These are phyloP conservation scores for Solanum commersonii DNA, from an alignment of 257 asterid species.

Conservation along the genomic window DNA sequence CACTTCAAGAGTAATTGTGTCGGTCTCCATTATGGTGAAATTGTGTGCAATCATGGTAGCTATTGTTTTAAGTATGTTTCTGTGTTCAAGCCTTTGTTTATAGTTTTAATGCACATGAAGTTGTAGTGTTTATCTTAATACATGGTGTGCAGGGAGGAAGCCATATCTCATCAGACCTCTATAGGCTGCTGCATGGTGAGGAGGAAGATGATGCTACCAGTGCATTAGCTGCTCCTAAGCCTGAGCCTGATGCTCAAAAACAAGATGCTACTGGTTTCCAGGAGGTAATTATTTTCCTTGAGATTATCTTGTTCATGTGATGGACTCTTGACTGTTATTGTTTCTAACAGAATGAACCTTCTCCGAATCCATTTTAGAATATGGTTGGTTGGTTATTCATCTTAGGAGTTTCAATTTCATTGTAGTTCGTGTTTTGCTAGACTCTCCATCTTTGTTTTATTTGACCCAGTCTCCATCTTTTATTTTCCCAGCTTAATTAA, in stretches of 20 bases:
- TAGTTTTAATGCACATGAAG: background rate
- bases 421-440: background rate
- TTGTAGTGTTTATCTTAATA: slow-evolving; percentile 6
- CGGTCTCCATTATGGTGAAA: background rate
- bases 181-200: slow-evolving; percentile 73
- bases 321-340: background rate
- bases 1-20: background rate
- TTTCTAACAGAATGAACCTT: background rate
- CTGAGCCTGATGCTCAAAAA: slow-evolving; percentile 64
- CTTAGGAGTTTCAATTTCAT: background rate
- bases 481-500: background rate
- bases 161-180: slow-evolving; percentile 67
- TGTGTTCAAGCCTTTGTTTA: background rate
- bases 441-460: background rate
- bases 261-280: slow-evolving; percentile 35
- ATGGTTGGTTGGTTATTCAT: background rate
- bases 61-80: too few relatives aligned
- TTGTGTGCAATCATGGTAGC: background rate
- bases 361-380: background rate
- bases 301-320: background rate
- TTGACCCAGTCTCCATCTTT: background rate
- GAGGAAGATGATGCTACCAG: slow-evolving; percentile 99
- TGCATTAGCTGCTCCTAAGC: slow-evolving; percentile 70
- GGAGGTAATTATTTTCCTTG: slow-evolving; percentile 33
- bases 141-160: slow-evolving; percentile 65